A percentile compares a stretch with the other conserved stretches of the same genome.
phyloP scores from a whole-genome alignment of 257 asterid species.

The Misopates orontium region DNA sequence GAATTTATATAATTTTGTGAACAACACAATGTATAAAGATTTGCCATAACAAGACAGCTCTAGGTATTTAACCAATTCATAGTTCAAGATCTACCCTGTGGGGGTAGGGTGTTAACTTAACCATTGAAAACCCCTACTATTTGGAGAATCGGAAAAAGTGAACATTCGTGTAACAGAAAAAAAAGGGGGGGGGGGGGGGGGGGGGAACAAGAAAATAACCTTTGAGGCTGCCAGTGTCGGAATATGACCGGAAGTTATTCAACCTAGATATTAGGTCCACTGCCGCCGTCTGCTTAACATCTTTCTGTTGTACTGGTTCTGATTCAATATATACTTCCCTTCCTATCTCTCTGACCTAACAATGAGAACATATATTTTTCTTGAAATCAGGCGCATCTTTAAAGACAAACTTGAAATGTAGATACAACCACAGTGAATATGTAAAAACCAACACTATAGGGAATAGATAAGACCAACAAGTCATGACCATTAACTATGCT shows the following conservation, averaged over 20 bases:
- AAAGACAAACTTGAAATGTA: constrained; percentile 4
- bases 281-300: constrained; percentile 75
- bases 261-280: constrained; percentile 74
- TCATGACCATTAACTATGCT: background rate
- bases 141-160: background rate
- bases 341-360: constrained; percentile 76
- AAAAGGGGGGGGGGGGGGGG: too few species aligned
- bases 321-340: constrained; percentile 51
- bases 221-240: constrained; percentile 74
- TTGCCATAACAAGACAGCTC: background rate
- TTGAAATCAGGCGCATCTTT: background rate
- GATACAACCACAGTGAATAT: constrained; percentile 8
- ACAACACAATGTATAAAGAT: too few species aligned
- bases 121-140: background rate
- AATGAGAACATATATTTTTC: background rate
- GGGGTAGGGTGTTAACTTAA: background rate
- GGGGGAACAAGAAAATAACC: constrained; percentile 48
- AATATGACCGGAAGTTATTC: constrained; percentile 69
- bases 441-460: background rate
- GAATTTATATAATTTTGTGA: too few species aligned
- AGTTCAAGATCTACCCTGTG: background rate
- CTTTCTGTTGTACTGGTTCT: constrained; percentile 55
- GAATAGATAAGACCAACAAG: background rate
- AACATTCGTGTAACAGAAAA: background rate
- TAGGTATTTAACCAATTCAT: background rate